A percentile compares a stretch with the other conserved stretches of the same genome.
These are phyloP conservation scores for Acer yangbiense DNA, from an alignment of 345 rosid genomes.

Conservation along the genomic window DNA sequence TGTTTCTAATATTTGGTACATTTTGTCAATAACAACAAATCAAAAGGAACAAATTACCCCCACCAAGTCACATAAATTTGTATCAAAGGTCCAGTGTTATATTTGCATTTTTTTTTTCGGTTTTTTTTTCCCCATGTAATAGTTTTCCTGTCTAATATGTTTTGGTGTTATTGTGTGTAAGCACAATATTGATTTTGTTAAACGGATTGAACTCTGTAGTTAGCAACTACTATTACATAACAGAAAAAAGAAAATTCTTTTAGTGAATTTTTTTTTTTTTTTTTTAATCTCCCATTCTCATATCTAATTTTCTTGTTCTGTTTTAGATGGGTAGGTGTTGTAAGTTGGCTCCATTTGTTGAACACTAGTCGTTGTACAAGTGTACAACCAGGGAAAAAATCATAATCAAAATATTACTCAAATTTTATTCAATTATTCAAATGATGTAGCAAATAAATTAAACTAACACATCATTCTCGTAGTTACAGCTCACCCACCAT, in stretches of 20 bases:
- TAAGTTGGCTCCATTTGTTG: neutral
- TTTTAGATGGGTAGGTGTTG: neutral
- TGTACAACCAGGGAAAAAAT: neutral
- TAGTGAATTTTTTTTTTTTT: neutral
- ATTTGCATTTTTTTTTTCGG: slow-evolving; percentile 15
- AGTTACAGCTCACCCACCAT: too few relatives aligned
- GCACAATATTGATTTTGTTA: slow-evolving; percentile 28
- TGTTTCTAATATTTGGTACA: slow-evolving; percentile 32
- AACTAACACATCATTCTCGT: too few relatives aligned
- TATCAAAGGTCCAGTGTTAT: slow-evolving; percentile 24
- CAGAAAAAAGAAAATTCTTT: neutral
- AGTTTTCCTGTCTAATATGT: slow-evolving; percentile 23
- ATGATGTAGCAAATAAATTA: too few relatives aligned
- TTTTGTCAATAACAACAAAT: slow-evolving; percentile 38
- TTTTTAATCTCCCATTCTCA: neutral
- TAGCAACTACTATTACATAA: slow-evolving; percentile 11
- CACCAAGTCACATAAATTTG: slow-evolving; percentile 43
- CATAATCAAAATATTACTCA: neutral
- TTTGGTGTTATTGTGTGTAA: slow-evolving; percentile 33
- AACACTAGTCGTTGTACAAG: neutral
- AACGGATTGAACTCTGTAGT: slow-evolving; percentile 20
- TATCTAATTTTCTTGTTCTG: neutral
- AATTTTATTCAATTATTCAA: too few relatives aligned
- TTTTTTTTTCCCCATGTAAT: neutral
- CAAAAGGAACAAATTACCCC: slow-evolving; percentile 24